Evolutionary conservation across 148 eudicot species (phyloP).

Genomic region (Talinum fruticosum): DNA sequence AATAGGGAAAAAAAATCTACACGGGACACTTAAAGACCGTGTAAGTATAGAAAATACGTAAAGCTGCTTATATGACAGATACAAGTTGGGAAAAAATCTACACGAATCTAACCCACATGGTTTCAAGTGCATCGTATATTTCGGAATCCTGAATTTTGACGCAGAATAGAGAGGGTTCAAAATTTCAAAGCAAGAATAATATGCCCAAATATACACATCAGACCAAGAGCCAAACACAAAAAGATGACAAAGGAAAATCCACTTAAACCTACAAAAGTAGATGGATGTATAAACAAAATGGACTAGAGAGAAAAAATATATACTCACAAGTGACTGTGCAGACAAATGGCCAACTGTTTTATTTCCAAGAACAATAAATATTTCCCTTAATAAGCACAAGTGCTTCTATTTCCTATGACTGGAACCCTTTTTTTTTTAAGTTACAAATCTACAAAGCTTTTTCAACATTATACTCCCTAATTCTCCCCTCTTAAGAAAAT

Average conservation of each 20-base stretch:
- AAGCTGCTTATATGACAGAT: too few species aligned
- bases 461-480: constrained; percentile 35
- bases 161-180: too few species aligned
- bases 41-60: too few species aligned
- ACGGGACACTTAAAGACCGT: too few species aligned
- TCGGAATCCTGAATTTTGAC: too few species aligned
- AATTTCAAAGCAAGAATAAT: too few species aligned
- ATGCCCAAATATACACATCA: too few species aligned
- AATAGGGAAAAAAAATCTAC: too few species aligned
- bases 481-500: constrained; percentile 12
- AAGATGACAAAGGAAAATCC: background rate
- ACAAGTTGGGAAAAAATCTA: too few species aligned
- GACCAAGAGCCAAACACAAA: too few species aligned
- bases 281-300: constrained; percentile 8
- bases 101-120: too few species aligned
- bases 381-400: constrained; percentile 9
- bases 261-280: background rate
- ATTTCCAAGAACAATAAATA: constrained; percentile 32
- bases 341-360: constrained; percentile 31
- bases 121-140: too few species aligned
- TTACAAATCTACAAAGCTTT: constrained; percentile 37
- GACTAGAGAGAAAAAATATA: constrained; percentile 12
- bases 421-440: constrained; percentile 22
- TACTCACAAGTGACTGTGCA: constrained; percentile 17
- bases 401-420: constrained; percentile 28